Conservation (phyloP, 208 protist genomes). For the Trichomonas vaginalis region DNA sequence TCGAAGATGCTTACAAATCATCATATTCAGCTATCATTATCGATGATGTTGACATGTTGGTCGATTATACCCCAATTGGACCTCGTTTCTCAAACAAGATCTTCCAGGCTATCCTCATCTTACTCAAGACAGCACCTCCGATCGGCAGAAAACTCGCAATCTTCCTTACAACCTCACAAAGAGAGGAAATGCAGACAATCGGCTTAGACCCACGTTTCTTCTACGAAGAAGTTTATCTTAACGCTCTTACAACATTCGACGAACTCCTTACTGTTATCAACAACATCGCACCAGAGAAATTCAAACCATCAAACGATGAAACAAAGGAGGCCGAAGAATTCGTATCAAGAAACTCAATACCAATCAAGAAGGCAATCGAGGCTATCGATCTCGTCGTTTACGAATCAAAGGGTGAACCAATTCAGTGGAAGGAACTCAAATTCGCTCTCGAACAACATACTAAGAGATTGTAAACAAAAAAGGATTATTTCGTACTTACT, state of each 20-base stretch:
- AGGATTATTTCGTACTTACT: neutral
- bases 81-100: constrained; percentile 89
- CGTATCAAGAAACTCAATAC: neutral
- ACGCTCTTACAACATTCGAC: neutral
- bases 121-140: neutral
- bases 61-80: constrained; percentile 77
- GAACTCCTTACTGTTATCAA: neutral
- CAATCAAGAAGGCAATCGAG: neutral
- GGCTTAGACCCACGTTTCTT: neutral
- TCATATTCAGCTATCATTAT: constrained; percentile 77
- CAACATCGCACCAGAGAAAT: neutral
- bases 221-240: neutral
- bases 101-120: constrained; percentile 52
- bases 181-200: neutral
- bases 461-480: neutral
- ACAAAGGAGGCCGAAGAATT: neutral
- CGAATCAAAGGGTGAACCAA: neutral
- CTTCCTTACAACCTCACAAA: neutral
- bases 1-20: constrained; percentile 94
- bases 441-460: neutral
- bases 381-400: neutral
- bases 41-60: constrained; percentile 80
- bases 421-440: neutral
- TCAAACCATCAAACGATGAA: neutral
- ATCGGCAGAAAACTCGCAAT: neutral